Evolutionary conservation across 257 asterid species (phyloP).

Genomic region (Solanum acaule): DNA sequence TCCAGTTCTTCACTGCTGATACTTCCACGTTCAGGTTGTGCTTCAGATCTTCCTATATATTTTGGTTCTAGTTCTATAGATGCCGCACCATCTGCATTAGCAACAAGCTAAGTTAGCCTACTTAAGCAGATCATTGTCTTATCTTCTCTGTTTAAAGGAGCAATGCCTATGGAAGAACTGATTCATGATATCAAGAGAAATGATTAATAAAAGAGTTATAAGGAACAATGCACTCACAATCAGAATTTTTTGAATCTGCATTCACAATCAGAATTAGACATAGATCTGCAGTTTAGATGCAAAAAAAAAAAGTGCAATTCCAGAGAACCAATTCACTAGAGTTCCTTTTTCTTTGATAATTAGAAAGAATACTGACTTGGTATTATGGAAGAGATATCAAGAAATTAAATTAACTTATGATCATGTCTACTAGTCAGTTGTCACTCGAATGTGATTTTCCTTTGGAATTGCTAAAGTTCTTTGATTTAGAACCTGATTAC

Average conservation of each 20-base stretch:
- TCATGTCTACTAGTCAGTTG: background rate
- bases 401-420: background rate
- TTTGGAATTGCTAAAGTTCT: background rate
- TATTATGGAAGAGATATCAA: background rate
- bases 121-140: background rate
- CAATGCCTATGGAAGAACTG: background rate
- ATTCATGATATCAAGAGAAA: background rate
- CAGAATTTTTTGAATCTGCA: background rate
- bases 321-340: background rate
- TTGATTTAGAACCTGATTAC: background rate
- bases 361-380: background rate
- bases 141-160: background rate
- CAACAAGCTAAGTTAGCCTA: background rate
- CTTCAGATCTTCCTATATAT: conserved; percentile 56
- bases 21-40: conserved; percentile 60
- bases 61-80: conserved; percentile 81
- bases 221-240: background rate
- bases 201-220: background rate
- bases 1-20: conserved; percentile 71
- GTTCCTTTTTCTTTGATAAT: background rate
- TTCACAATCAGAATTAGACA: background rate
- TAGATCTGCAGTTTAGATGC: background rate
- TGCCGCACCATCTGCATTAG: conserved; percentile 68
- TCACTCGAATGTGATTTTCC: background rate
- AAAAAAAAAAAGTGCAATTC: background rate